Conservation (phyloP, 1,284 basidiomycete genomes). For the Cutaneotrichosporon curvatum region DNA sequence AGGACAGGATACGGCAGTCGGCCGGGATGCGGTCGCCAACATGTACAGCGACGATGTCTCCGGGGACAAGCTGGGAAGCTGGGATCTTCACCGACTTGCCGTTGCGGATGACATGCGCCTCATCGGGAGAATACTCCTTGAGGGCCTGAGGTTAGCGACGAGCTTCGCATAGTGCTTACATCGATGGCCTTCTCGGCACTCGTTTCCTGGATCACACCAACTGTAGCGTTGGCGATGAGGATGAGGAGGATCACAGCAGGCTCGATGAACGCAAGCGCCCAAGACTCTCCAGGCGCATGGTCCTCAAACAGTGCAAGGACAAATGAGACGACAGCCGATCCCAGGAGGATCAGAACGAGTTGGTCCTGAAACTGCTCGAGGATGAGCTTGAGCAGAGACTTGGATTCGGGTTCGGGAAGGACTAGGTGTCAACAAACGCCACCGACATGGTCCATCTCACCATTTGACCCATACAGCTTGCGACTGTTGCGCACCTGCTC, state of each 20-base stretch:
- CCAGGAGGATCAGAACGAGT: constrained; percentile 86
- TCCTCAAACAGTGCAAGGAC: constrained; percentile 79
- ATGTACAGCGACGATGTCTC: constrained; percentile 79
- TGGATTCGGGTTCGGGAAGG: constrained; percentile 79
- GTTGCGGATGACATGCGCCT: constrained; percentile 78
- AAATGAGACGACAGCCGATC: constrained; percentile 83
- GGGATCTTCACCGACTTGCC: constrained; percentile 67
- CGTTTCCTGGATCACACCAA: constrained; percentile 89
- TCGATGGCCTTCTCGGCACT: constrained; percentile 94
- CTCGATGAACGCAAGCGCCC: constrained; percentile 75
- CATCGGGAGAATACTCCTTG: constrained; percentile 89
- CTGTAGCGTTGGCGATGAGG: constrained; percentile 84
- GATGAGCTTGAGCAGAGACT: constrained; percentile 86
- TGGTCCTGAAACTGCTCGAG: constrained; percentile 98
- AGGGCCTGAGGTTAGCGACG: constrained; percentile 60
- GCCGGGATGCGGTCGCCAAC: constrained; percentile 93
- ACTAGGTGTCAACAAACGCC: constrained; percentile 49
- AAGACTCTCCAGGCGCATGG: constrained; percentile 53
- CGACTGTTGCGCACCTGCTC: constrained; percentile 58
- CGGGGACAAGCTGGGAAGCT: constrained; percentile 81
- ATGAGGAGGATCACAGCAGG: constrained; percentile 88
- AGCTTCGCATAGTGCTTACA: constrained; percentile 51
- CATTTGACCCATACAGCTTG: constrained; percentile 75
- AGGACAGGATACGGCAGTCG: constrained; percentile 79
- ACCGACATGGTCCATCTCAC: constrained; percentile 48